phyloP scores from a whole-genome alignment of 2,329 filamentous ascomycete species.

The Cytospora piceae region DNA sequence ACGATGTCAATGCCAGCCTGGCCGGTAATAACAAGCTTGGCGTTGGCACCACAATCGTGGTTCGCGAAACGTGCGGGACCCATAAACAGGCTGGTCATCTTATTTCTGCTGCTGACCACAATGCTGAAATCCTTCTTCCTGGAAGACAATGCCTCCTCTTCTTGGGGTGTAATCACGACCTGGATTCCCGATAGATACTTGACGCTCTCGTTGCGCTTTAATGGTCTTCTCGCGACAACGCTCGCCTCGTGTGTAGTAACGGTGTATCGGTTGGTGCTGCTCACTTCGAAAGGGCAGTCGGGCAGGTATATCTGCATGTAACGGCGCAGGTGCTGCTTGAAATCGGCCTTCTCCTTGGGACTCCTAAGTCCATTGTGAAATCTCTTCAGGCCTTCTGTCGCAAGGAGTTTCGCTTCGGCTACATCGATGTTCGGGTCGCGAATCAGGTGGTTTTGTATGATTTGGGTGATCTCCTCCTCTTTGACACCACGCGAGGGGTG shows the following conservation, averaged over 20 bases:
- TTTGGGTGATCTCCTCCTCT: slow-evolving; percentile 63
- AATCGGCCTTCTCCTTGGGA: slow-evolving; percentile 82
- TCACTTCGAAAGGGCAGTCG: slow-evolving; percentile 92
- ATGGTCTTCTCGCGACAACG: slow-evolving; percentile 77
- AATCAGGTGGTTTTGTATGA: slow-evolving; percentile 69
- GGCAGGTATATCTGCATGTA: slow-evolving; percentile 93
- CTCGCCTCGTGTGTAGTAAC: slow-evolving; percentile 88
- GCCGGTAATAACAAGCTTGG: slow-evolving; percentile 80
- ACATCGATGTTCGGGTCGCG: slow-evolving; percentile 71
- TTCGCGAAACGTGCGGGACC: slow-evolving; percentile 96
- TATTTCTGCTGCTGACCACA: slow-evolving; percentile 90
- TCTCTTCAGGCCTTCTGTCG: slow-evolving; percentile 72
- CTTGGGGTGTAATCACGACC: slow-evolving; percentile 88
- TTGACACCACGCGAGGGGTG: slow-evolving; percentile 80
- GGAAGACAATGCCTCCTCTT: slow-evolving; percentile 79
- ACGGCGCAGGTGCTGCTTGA: slow-evolving; percentile 80
- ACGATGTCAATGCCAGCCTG: slow-evolving; percentile 89
- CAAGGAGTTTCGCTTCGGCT: slow-evolving; percentile 74
- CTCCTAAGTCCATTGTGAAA: slow-evolving; percentile 71
- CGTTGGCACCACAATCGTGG: slow-evolving; percentile 94
- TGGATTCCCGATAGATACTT: slow-evolving; percentile 92
- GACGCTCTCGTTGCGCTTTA: slow-evolving; percentile 81
- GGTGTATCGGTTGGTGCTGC: slow-evolving; percentile 90
- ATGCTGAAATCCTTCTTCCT: slow-evolving; percentile 95
- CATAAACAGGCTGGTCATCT: slow-evolving; percentile 88